Percentiles rank a stretch among this genome's conserved stretches.
These are phyloP conservation scores for Eucalyptus urophylla DNA, from an alignment of 345 rosid species.

Conservation along the genomic window DNA sequence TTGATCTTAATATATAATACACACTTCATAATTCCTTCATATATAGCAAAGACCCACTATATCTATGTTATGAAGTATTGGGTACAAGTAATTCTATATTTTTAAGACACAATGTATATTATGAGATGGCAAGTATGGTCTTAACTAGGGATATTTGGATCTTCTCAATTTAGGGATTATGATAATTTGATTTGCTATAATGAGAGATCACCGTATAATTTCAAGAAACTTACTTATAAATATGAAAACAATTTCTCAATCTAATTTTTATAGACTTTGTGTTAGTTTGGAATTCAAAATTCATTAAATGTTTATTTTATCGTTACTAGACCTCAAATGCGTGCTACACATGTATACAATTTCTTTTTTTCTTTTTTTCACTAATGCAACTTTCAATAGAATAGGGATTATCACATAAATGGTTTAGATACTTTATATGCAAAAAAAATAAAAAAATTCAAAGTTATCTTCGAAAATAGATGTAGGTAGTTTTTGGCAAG, in stretches of 20 bases:
- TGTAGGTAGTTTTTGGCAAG: background rate
- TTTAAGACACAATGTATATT: background rate
- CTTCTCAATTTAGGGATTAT: background rate
- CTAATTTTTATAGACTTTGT: background rate
- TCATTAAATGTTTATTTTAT: background rate
- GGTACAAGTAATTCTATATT: background rate
- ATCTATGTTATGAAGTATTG: background rate
- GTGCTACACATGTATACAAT: background rate
- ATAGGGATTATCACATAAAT: background rate
- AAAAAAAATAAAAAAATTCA: background rate
- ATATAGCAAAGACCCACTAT: background rate
- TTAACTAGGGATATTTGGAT: background rate
- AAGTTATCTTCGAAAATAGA: background rate
- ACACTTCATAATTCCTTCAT: background rate
- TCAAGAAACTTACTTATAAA: background rate
- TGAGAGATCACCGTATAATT: background rate
- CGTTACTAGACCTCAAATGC: background rate
- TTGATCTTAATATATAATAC: background rate
- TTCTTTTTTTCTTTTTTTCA: background rate
- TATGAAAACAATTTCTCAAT: background rate
- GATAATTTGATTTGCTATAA: background rate
- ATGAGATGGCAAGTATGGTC: background rate
- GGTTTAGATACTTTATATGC: background rate
- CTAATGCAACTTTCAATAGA: background rate
- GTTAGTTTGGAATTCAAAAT: background rate